phyloP scores from a whole-genome alignment of 768 basidiomycete genomes.

The Daedaleopsis sinensis region DNA sequence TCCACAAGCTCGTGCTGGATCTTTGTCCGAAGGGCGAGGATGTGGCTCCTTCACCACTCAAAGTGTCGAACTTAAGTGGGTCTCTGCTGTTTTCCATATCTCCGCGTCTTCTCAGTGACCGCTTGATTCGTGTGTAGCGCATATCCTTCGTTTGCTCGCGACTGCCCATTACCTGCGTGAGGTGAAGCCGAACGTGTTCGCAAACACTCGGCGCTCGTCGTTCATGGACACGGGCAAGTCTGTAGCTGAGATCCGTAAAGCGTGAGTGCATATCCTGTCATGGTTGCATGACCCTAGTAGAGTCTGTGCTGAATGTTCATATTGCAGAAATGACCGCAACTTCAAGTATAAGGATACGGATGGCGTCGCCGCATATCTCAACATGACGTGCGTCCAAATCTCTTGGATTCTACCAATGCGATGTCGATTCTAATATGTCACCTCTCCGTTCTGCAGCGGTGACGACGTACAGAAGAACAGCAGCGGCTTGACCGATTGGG shows the following conservation, averaged over 20 bases:
- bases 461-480: slow-evolving; percentile 79
- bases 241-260: slow-evolving; percentile 48
- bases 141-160: slow-evolving; percentile 73
- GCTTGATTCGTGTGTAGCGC: slow-evolving; percentile 44
- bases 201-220: slow-evolving; percentile 69
- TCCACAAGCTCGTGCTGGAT: slow-evolving; percentile 39
- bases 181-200: slow-evolving; percentile 69
- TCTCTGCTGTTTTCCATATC: too few relatives aligned
- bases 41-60: slow-evolving; percentile 11
- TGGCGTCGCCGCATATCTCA: slow-evolving; percentile 72
- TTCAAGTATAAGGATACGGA: slow-evolving; percentile 61
- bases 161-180: slow-evolving; percentile 78
- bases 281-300: too few relatives aligned
- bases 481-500: slow-evolving; percentile 56
- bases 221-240: slow-evolving; percentile 69
- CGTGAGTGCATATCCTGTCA: slow-evolving; percentile 37
- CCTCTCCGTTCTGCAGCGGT: slow-evolving; percentile 36
- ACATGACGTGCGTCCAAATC: slow-evolving; percentile 52
- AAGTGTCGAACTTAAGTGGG: slow-evolving; percentile 51
- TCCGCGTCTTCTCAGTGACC: not conserved
- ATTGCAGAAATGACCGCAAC: slow-evolving; percentile 47
- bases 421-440: not conserved
- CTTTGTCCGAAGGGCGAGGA: not conserved
- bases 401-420: not conserved
- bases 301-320: not conserved